Conservation (phyloP, 441 rosid species). For the Rhodomyrtus psidioides region DNA sequence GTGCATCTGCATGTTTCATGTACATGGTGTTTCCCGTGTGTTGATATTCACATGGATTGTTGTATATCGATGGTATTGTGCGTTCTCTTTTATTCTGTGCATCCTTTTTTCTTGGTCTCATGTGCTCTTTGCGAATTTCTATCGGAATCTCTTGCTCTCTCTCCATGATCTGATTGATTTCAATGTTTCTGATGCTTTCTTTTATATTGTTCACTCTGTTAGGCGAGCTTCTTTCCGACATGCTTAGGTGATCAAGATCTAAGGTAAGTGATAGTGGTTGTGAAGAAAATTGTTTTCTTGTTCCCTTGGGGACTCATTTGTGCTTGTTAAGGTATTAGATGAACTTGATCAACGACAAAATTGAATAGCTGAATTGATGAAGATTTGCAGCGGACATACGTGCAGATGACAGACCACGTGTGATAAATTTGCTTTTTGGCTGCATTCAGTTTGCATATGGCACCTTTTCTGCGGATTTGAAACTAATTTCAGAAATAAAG, state of each 20-base stretch:
- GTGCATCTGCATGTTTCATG: neutral
- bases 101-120: neutral
- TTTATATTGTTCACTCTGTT: neutral
- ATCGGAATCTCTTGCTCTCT: neutral
- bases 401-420: neutral
- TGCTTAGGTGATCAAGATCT: neutral
- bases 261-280: neutral
- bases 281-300: neutral
- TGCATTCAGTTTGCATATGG: neutral
- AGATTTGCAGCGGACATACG: neutral
- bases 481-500: neutral
- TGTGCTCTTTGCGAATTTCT: neutral
- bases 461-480: neutral
- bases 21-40: neutral
- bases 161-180: neutral
- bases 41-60: neutral
- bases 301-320: neutral
- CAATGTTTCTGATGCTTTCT: neutral
- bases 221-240: neutral
- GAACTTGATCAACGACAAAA: neutral
- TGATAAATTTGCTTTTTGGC: neutral
- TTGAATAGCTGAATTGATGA: neutral
- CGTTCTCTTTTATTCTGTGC: neutral
- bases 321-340: neutral
- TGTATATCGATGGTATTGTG: neutral